A percentile compares a stretch with the other conserved stretches of the same genome.
These are phyloP conservation scores for Aspergillus arachidicola DNA, from an alignment of 2,329 filamentous ascomycete genomes.

Conservation along the genomic window DNA sequence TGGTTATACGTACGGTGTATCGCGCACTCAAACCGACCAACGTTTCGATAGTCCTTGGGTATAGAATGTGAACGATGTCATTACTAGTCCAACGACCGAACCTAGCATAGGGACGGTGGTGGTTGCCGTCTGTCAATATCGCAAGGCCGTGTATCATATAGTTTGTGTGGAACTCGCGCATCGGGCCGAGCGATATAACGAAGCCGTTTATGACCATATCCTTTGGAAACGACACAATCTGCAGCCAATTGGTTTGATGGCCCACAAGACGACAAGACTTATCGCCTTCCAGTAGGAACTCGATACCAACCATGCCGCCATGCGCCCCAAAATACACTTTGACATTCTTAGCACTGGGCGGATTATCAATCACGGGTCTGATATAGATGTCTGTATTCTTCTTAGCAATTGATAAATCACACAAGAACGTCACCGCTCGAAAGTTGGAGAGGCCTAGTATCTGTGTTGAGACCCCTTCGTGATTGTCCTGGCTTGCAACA, in stretches of 20 bases:
- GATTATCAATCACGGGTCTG: background rate
- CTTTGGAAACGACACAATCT: background rate
- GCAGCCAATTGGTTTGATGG: background rate
- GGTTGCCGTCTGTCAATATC: background rate
- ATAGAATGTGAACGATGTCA: background rate
- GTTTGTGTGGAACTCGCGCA: background rate
- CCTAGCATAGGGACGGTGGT: background rate
- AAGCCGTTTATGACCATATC: background rate
- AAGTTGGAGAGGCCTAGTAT: background rate
- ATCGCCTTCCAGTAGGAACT: background rate
- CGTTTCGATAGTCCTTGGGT: background rate
- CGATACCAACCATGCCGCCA: background rate
- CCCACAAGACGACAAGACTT: background rate
- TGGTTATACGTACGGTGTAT: background rate
- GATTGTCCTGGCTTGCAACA: background rate
- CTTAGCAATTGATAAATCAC: background rate
- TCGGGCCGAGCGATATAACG: background rate
- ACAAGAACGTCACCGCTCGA: background rate
- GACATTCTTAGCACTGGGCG: background rate
- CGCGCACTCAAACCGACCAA: background rate
- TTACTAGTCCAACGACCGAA: background rate
- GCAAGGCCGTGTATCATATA: background rate
- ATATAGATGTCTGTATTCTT: background rate
- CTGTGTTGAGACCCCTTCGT: background rate
- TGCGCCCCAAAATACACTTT: background rate